Evolutionary conservation across 352 stramenopile genomes (phyloP), one percentile per base, ranked within the genome.

Genomic region (Globisporangium echinulatum): DNA sequence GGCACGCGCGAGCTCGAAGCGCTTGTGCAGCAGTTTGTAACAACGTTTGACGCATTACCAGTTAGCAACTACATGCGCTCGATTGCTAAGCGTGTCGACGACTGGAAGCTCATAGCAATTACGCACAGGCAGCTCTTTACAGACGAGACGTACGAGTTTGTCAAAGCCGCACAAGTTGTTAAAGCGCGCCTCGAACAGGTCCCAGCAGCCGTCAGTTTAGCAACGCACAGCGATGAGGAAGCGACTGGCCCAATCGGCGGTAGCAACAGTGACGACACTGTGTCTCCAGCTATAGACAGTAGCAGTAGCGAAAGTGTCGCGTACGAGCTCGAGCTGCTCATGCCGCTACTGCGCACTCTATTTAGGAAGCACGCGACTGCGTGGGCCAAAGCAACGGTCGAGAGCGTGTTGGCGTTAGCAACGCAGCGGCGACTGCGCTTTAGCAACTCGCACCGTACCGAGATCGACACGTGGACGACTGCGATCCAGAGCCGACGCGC

Each of bases 71-170:
- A 25, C 4, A 50, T 3, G 5, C 46, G 5, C 15, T 13, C 4
- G 7, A 50, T 50, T 2, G 52, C 51, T 8, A 59, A 72, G 55
- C 56, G 11, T 2, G 49, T 78, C 15, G 69, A 75, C 0, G 55
- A 74, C 43, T 92, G 80, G 83, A 71, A 73, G 58, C 68, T 90
- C 43, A 44, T 85, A 25, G 72, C 69, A 3, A 57, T 90, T 60
- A 87, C 79, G 1, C 79, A 90, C 56, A 62, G 67, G 10, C 74
- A 88, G 55, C 73, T 93, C 9, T 86, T 88, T 59, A 93, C 81
- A 7, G 83, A 93, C 61, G 83, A 93, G 61, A 87, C 83, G 56
- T 93, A 88, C 52, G 63, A 87, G 66, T 93, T 93, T 61, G 80
- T 69, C 36, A 87, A 86, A 50, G 78, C 81, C 13, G 71, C 74